These are phyloP conservation scores for Aspergillus funiculosus DNA, from an alignment of 495 filamentous ascomycete genomes.

Conservation along the genomic window DNA sequence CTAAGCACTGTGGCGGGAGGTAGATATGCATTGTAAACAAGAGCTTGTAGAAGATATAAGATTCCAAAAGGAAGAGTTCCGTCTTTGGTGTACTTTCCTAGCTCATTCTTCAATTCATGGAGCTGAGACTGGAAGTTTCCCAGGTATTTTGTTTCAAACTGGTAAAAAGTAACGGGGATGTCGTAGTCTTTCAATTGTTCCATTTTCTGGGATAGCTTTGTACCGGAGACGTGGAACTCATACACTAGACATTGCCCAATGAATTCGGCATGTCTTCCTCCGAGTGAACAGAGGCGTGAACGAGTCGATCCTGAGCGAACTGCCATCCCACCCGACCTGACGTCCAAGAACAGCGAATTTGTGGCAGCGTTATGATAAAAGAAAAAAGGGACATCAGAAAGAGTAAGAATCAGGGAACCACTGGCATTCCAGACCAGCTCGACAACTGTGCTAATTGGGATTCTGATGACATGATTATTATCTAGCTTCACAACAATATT, in stretches of 20 bases:
- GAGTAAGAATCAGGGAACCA: constrained; percentile 9
- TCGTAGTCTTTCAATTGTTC: constrained; percentile 12
- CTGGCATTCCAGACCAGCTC: constrained; percentile 10
- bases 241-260: constrained; percentile 28
- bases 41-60: constrained; percentile 34
- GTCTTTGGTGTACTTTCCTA: constrained; percentile 7
- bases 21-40: constrained; percentile 34
- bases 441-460: constrained; percentile 17
- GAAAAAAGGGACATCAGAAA: constrained; percentile 18
- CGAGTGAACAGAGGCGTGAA: constrained; percentile 10
- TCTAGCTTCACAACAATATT: constrained; percentile 16
- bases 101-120: not conserved
- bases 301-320: not conserved
- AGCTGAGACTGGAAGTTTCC: constrained; percentile 4
- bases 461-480: constrained; percentile 8
- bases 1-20: constrained; percentile 20
- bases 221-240: constrained; percentile 12
- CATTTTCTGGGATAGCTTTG: not conserved
- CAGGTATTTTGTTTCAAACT: not conserved
- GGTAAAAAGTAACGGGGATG: not conserved
- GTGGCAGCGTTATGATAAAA: constrained; percentile 1
- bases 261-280: constrained; percentile 10
- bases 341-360: not conserved
- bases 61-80: constrained; percentile 30
- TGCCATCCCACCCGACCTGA: not conserved